Evolutionary conservation across 768 basidiomycete species (phyloP).

Genomic region (Antrodiella citrinella): DNA sequence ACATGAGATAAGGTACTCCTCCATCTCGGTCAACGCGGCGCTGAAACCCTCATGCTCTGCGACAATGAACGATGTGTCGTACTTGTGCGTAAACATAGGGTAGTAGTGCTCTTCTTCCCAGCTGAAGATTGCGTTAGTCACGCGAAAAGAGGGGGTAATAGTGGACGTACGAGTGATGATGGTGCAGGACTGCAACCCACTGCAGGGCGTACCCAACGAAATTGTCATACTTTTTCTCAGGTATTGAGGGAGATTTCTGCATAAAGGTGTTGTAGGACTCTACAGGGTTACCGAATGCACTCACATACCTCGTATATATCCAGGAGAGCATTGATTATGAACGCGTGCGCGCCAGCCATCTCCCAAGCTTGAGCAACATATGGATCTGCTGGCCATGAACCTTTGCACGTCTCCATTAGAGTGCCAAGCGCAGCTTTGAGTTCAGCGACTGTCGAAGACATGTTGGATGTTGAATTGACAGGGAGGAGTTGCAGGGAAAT

Average conservation of each 20-base stretch:
- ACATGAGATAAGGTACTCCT: conserved; percentile 4
- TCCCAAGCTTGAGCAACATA: conserved; percentile 1
- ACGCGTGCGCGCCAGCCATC: conserved; percentile 5
- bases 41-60: conserved; percentile 4
- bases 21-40: not conserved
- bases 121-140: no score
- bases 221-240: not conserved
- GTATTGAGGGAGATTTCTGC: conserved; percentile 1
- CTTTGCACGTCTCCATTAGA: not conserved
- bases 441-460: not conserved
- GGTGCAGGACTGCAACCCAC: conserved; percentile 1
- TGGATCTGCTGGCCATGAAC: not conserved
- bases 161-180: conserved; percentile 3
- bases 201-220: conserved; percentile 2
- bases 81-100: conserved; percentile 1
- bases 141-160: no score
- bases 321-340: conserved; percentile 1
- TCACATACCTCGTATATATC: conserved; percentile 2
- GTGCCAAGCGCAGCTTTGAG: not conserved
- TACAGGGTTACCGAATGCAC: not conserved
- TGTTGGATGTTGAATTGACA: not conserved
- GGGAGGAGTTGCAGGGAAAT: no score
- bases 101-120: conserved; percentile 2
- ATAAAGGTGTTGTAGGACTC: no score
- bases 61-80: not conserved